Evolutionary conservation across 768 basidiomycete genomes (phyloP), one percentile per base, ranked within the genome.

Genomic region (Naganishia antarctica): DNA sequence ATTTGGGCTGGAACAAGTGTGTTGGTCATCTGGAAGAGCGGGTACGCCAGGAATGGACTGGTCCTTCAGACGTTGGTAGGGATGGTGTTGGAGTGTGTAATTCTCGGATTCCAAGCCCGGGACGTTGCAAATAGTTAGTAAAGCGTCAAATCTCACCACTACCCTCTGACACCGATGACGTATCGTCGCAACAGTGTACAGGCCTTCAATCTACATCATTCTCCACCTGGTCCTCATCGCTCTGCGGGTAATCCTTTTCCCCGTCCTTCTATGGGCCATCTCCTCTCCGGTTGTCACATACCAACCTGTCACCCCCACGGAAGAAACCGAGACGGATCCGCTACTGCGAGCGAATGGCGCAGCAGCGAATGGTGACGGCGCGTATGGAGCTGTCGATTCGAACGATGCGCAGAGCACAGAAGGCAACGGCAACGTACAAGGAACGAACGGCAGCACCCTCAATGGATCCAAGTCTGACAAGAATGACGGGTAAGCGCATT

Each of bases 281-380:
- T 73, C 82, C 57, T 82, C 80, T 37, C 91, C 91, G 16, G 83
- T 84, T 61, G 79, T 86, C 48, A 77, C 83, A 2, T 93, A 88
- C 77, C 69, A 70, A 29, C 69, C 71, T 13, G 82, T 82, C 60
- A 53, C 60, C 2, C 44, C 37, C 4, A 26, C 49, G 5, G 77
- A 76, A 7, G 50, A 44, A 8, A 53, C 44, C 37, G 48, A 59
- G 73, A 79, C 78, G 82, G 15, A 83, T 82, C 7, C 79, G 79
- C 25, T 82, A 84, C 0, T 83, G 81, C 25, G 82, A 84, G 69
- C 82, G 86, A 37, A 78, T 86, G 23, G 44, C 15, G 47, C 51
- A 40, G 63, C 64, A 18, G 82, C 85, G 25, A 77, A 84, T 2
- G 84, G 81, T 25, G 74, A 76, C 26, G 75, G 74, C 37, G 78